Evolutionary conservation across 305 asterid genomes (phyloP), one percentile per base, ranked within the genome.

Genomic region (Fraxinus nigra): DNA sequence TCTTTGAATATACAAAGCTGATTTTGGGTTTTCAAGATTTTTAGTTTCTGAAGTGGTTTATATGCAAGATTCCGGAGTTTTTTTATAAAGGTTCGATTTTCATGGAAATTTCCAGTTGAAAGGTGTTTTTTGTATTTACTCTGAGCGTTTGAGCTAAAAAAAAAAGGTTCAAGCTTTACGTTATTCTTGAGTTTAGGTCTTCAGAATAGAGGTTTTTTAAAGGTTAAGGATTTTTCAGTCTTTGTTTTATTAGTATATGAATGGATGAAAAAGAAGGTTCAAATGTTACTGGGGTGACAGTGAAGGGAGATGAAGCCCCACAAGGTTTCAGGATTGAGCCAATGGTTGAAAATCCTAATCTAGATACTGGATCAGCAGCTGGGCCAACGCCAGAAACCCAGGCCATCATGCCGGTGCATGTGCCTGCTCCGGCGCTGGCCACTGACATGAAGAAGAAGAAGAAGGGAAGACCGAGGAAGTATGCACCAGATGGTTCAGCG

Each of bases 381-480:
- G 87, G 88, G 34, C 85, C 88, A 32, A 7, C 77, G 38, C 73
- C 83, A 69, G 70, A 79, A 16, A 77, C 81, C 6, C 77, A 78
- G 67, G 78, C 33, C 1, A 18, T 33, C 28, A 82, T 73, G 46
- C 77, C 77, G 18, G 78, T 84, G 32, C 85, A 75, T 24, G 82
- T 84, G 32, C 85, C 78, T 35, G 82, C 86, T 1, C 81, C 43
- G 22, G 75, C 82, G 20, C 80, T 85, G 7, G 28, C 83, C 22
- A 3, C 90, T 59, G 93, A 87, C 32, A 83, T n/a, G 84, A 91
- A 90, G 90, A 96, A 93, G 90, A 93, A 93, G 89, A 93, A 91
- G 69, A 89, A 95, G 85, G 98, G 98, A 11, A 91, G 99, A 83
- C 97, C 99, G 3, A 90, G 95, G 78, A 96, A 93, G 88, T 94